These are phyloP conservation scores for Dendrocalamus sinicus DNA, from an alignment of 176 grass and related monocot genomes.

Conservation along the genomic window DNA sequence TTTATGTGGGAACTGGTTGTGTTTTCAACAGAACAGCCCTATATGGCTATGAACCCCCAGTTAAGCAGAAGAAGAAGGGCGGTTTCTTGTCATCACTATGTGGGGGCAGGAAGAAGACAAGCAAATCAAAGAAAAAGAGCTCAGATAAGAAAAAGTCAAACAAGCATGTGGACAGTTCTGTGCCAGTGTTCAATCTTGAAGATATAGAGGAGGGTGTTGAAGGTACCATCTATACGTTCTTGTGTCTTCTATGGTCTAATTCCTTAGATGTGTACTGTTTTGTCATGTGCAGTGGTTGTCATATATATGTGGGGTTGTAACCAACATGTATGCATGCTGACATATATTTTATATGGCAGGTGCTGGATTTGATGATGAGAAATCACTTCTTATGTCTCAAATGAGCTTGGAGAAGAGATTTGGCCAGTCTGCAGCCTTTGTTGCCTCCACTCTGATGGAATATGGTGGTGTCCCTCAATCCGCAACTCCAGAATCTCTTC, in stretches of 20 bases:
- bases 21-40: conserved; percentile 99
- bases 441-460: conserved; percentile 98
- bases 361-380: conserved; percentile 99
- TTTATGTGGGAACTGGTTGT: conserved; percentile 99
- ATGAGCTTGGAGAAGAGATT: conserved; percentile 99
- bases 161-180: conserved; percentile 91
- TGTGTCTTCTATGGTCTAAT: conserved; percentile 9
- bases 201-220: conserved; percentile 99
- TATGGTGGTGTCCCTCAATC: conserved; percentile 99
- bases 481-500: conserved; percentile 94
- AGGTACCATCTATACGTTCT: conserved; percentile 64
- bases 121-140: conserved; percentile 90
- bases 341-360: conserved; percentile 55
- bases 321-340: conserved; percentile 32
- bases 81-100: conserved; percentile 81
- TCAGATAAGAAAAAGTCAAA: conserved; percentile 96
- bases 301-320: conserved; percentile 6
- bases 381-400: conserved; percentile 99
- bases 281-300: not conserved
- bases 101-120: conserved; percentile 79
- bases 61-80: conserved; percentile 75
- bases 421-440: conserved; percentile 91
- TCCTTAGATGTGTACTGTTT: conserved; percentile 18
- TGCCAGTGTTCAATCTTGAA: conserved; percentile 98
- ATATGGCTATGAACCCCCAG: conserved; percentile 98